phyloP scores from a whole-genome alignment of 805 yeast genomes.

The Metschnikowia similis region DNA sequence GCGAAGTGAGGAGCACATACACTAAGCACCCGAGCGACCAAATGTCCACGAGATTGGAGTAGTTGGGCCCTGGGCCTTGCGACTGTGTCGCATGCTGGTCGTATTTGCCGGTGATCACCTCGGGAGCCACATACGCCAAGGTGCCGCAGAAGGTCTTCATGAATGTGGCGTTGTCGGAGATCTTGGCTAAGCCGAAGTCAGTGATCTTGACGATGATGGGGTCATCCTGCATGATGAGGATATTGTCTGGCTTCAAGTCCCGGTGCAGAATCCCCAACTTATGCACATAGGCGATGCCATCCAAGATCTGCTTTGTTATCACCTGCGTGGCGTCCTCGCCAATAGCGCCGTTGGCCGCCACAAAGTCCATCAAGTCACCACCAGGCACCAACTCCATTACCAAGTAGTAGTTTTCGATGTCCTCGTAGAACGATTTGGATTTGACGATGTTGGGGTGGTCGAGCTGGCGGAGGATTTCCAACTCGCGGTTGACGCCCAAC shows the following conservation, averaged over 20 bases:
- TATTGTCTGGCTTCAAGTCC: slow-evolving; percentile 94
- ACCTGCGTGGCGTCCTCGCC: slow-evolving; percentile 89
- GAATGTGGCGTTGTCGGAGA: slow-evolving; percentile 75
- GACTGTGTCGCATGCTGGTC: slow-evolving; percentile 29
- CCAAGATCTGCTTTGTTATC: slow-evolving; percentile 76
- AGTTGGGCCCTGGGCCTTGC: slow-evolving; percentile 35
- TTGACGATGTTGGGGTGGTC: slow-evolving; percentile 84
- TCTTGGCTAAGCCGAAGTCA: slow-evolving; percentile 94
- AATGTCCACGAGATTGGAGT: slow-evolving; percentile 88
- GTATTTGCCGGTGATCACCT: slow-evolving; percentile 61
- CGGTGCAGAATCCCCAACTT: slow-evolving; percentile 89
- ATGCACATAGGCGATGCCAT: slow-evolving; percentile 86
- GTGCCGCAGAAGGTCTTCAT: slow-evolving; percentile 98
- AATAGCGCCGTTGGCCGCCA: slow-evolving; percentile 85
- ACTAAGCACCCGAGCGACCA: slow-evolving; percentile 97
- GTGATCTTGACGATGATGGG: slow-evolving; percentile 91
- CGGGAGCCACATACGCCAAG: slow-evolving; percentile 95
- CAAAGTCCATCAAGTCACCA: slow-evolving; percentile 97
- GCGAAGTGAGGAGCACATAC: slow-evolving; percentile 88
- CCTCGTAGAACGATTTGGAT: slow-evolving; percentile 82
- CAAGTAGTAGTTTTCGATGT: slow-evolving; percentile 70
- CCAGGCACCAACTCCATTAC: slow-evolving; percentile 97
- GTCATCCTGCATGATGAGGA: slow-evolving; percentile 82
- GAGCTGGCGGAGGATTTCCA: slow-evolving; percentile 70
- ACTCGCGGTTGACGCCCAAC: slow-evolving; percentile 81